A percentile compares a stretch with the other conserved stretches of the same genome.
phyloP scores from a whole-genome alignment of 108 stramenopile genomes.

The Nannochloropsis salina region DNA sequence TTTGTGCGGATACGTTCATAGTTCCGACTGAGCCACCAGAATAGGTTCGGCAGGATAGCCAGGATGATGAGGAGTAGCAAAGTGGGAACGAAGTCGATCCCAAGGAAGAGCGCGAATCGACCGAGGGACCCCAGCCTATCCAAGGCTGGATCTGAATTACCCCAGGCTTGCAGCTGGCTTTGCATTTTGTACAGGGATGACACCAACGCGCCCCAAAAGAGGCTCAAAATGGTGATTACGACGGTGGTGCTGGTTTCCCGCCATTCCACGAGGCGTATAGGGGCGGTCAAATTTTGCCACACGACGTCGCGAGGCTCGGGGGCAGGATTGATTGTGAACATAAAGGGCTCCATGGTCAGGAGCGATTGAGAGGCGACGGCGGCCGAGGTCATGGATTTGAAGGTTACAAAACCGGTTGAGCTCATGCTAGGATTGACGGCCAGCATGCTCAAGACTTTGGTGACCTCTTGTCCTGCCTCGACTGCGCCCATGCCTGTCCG shows the following conservation, averaged over 20 bases:
- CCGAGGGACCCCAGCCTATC: not conserved
- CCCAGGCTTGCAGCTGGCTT: not conserved
- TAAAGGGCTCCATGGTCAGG: not conserved
- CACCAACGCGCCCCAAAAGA: not conserved
- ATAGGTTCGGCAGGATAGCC: conserved; percentile 26
- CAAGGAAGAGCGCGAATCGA: not conserved
- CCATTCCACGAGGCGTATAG: not conserved
- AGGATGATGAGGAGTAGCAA: conserved; percentile 23
- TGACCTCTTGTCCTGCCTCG: not conserved
- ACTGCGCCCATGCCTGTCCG: not conserved
- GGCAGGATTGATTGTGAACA: conserved; percentile 3
- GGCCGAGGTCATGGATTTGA: not conserved
- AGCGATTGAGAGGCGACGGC: not conserved
- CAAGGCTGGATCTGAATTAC: not conserved
- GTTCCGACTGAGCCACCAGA: conserved; percentile 24
- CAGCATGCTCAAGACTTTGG: not conserved
- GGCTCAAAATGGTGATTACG: not conserved
- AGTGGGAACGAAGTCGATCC: conserved; percentile 23
- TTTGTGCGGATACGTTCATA: conserved; percentile 50
- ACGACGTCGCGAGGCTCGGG: not conserved
- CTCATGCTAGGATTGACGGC: not conserved
- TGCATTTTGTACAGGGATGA: not conserved
- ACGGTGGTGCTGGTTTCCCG: not conserved
- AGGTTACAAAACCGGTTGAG: not conserved
- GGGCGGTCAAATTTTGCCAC: not conserved